Conservation (phyloP, 768 basidiomycete species). For the Boletellus sp. region DNA sequence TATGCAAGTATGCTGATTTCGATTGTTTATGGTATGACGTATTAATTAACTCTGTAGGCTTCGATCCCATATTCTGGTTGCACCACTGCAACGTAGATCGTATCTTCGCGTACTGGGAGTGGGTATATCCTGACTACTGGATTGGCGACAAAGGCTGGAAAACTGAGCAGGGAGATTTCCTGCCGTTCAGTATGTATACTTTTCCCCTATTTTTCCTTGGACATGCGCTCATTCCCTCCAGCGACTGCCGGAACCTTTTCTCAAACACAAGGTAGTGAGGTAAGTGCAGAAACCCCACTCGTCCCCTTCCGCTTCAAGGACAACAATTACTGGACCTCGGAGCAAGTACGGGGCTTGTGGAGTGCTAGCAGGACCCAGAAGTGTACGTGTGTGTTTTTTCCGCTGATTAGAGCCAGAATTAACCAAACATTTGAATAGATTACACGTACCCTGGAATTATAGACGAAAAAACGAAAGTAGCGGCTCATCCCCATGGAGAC, state of each 20-base stretch:
- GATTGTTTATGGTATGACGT: not conserved
- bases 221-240: not conserved
- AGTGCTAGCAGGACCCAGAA: not conserved
- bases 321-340: constrained; percentile 16
- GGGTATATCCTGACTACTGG: constrained; percentile 20
- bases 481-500: constrained; percentile 11
- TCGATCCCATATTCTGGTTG: constrained; percentile 19
- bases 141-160: constrained; percentile 11
- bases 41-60: not conserved
- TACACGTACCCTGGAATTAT: constrained; percentile 19
- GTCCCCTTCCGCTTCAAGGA: constrained; percentile 11
- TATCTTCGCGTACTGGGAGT: constrained; percentile 20
- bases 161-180: not conserved
- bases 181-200: constrained; percentile 9
- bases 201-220: not conserved
- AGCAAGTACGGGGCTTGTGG: constrained; percentile 5
- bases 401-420: not conserved
- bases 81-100: constrained; percentile 22
- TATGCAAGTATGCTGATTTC: constrained; percentile 11
- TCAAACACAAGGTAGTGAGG: no score
- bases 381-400: constrained; percentile 3
- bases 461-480: not conserved
- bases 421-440: constrained; percentile 3
- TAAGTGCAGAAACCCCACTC: not conserved
- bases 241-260: not conserved